Evolutionary conservation across 2,329 filamentous ascomycete species (phyloP), one percentile per base, ranked within the genome.

Genomic region (Cladophialophora immunda): DNA sequence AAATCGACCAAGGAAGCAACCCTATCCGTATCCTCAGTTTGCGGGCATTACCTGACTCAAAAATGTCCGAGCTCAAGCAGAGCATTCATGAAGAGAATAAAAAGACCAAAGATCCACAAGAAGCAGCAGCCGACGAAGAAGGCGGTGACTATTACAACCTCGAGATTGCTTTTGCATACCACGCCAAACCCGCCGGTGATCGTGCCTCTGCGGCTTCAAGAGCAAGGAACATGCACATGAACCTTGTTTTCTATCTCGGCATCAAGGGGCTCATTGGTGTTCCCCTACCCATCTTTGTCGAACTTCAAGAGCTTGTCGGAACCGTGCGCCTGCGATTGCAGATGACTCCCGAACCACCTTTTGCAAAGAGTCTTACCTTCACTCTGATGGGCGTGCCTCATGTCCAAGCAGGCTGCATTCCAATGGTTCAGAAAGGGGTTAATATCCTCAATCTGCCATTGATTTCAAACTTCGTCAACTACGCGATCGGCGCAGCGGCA

Each of bases 401-500:
- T 74, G 90, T 98, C 3, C 87, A 91, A 74, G 94, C 94, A 17
- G 92, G 93, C 1, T 98, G 94, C 75, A 90, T 93, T 15, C 95
- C 95, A 0, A 95, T 98, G 90, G 79, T 97, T n/a, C 89, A 95
- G 76, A 90, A 89, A 71, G 94, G 93, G 1, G 89, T 96, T 68
- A 98, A 98, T 72, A 89, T 98, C 54, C 82, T 98, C 29, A 97
- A 98, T 73, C 82, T 98, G 9, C 94, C 94, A 0, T 79, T 98
- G 41, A 97, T 98, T 73, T 96, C 92, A 15, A 96, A 96, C 74
- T 98, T 99, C 76, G 94, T 97, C 78, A 97, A 97, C 79, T 97
- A 94, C 81, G 93, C 94, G 4, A 97, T 98, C 73, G 89, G 89
- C 41, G 89, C 95, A 0, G 93, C 94, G 0, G 91, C 91, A 2